Evolutionary conservation across 2,329 filamentous ascomycete genomes (phyloP).

Genomic region (Colletotrichum salicis): DNA sequence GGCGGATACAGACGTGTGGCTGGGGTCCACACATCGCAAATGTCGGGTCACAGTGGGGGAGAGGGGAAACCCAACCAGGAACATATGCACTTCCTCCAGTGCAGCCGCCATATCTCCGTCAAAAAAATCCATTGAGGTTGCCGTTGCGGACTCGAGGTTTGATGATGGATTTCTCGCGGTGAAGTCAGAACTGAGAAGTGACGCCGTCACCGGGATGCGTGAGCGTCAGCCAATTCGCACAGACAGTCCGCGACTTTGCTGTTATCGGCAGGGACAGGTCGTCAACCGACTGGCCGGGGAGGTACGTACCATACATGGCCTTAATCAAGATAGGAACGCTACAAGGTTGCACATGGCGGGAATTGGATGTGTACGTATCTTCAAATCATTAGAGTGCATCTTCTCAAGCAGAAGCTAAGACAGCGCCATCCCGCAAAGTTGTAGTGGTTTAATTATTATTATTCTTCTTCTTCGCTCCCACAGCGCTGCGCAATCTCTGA

Average conservation of each 20-base stretch:
- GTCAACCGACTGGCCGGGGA: constrained; percentile 14
- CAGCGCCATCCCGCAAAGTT: constrained; percentile 11
- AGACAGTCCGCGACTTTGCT: constrained; percentile 11
- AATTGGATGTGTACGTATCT: background rate
- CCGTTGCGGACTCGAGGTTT: background rate
- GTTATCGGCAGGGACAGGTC: constrained; percentile 22
- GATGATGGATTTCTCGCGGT: background rate
- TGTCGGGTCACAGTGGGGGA: constrained; percentile 4
- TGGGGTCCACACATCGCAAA: constrained; percentile 27
- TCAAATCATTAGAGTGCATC: background rate
- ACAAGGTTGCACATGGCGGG: background rate
- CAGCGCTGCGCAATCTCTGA: constrained; percentile 5
- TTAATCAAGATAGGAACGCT: background rate
- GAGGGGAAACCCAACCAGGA: constrained; percentile 22
- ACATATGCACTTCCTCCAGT: constrained; percentile 19
- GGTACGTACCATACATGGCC: background rate
- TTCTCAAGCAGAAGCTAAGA: constrained; percentile 13
- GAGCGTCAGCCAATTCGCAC: background rate
- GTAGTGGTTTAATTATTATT: background rate
- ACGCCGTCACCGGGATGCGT: constrained; percentile 1
- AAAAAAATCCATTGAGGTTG: constrained; percentile 1
- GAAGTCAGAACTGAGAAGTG: background rate
- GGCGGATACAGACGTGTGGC: constrained; percentile 17
- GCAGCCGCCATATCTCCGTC: constrained; percentile 3
- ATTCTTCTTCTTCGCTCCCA: background rate